Base-by-base conservation (phyloP, 441 rosid genomes). In the Euphorbia neoarborescens region DNA sequence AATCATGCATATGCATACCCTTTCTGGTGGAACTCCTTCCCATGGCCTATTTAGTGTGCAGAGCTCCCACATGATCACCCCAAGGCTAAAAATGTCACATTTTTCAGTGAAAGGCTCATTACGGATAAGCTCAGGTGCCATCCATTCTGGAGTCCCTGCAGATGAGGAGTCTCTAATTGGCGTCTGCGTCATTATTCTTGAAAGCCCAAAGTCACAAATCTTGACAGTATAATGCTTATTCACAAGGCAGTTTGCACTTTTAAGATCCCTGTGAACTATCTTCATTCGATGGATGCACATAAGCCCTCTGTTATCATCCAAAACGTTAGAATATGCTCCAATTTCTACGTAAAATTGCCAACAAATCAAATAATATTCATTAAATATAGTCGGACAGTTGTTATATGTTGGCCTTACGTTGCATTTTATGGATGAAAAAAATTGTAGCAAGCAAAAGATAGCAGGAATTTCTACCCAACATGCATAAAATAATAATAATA, bases 131-230 rank as follows among this genome's bases (percentile, higher is more conserved):
- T 90, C 98, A 15, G 99, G 98, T 74, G 98, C 99, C 99, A 90
- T 94, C 98, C 99, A 94, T 76, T 90, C 97, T 2, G 97, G 98
- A 44, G 99, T 94, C 80, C 99, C 99, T 22, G 96, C 97, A 63
- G 92, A 86, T 28, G 92, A 86, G 22, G 90, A 71, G 79, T 90
- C 98, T 76, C 81, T 85, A 83, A 89, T 84, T 68, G 87, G 79
- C 46, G 72, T 73, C 19, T 83, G 85, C 11, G 85, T 81, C 94
- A 92, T 88, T 75, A 84, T 85, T 76, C 94, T 88, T 12, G 99
- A 90, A 20, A 94, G 91, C 75, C 99, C 97, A 72, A 94, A 91
- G 84, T 94, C 96, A 54, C 99, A 91, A 48, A 94, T 86, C 85
- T 94, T 91, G 19, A 90, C 92, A 12, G 90, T 85, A 88, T 85